Evolutionary conservation across 1,139 yeast species (phyloP).

Genomic region (Diutina sp.): DNA sequence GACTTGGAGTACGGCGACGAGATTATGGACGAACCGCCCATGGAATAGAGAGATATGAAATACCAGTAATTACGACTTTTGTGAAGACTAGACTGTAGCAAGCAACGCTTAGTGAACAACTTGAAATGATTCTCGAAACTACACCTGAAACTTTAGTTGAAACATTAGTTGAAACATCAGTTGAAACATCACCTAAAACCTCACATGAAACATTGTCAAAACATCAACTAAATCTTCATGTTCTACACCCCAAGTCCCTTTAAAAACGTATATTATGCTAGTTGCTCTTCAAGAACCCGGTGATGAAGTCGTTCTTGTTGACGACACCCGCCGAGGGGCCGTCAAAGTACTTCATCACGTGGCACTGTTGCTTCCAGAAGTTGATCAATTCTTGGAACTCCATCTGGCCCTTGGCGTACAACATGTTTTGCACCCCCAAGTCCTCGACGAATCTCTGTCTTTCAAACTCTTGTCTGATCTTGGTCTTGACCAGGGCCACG

Average conservation of each 20-base stretch:
- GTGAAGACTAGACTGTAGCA: not conserved
- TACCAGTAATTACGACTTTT: not conserved
- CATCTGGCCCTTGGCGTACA: constrained; percentile 78
- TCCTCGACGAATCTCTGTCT: constrained; percentile 67
- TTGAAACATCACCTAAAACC: too few species aligned
- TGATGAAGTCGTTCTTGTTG: constrained; percentile 44
- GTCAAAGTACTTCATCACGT: constrained; percentile 72
- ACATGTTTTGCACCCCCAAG: constrained; percentile 50
- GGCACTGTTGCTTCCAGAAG: constrained; percentile 88
- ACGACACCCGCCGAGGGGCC: constrained; percentile 43
- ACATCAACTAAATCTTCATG: not conserved
- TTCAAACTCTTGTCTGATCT: constrained; percentile 82
- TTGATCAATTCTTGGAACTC: constrained; percentile 81
- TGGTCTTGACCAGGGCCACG: constrained; percentile 68
- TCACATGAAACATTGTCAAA: too few species aligned
- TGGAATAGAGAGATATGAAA: constrained; percentile 1
- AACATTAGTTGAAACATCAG: too few species aligned
- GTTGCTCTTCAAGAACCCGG: constrained; percentile 60
- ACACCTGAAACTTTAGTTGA: too few species aligned
- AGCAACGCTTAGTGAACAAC: too few species aligned
- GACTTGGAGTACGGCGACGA: constrained; percentile 51
- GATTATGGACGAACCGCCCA: constrained; percentile 10
- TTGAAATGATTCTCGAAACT: too few species aligned
- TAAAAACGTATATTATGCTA: constrained; percentile 3
- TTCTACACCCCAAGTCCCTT: too few species aligned